Evolutionary conservation across 306 rosid genomes (phyloP), one percentile per base, ranked within the genome.

Genomic region (Gleditsia sinensis): DNA sequence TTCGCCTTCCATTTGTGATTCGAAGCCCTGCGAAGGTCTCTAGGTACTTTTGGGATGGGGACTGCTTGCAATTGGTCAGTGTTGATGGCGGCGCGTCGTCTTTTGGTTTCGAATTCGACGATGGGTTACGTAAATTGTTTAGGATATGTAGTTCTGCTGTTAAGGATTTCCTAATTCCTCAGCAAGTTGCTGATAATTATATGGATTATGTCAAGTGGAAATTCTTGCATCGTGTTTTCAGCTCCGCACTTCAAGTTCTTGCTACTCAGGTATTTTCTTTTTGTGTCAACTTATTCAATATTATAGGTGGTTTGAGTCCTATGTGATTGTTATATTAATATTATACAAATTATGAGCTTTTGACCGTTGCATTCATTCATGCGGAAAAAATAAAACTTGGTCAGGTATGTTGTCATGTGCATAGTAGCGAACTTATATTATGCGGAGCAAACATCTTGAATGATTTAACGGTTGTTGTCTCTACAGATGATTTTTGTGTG

Each of bases 171-270:
- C 84, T 93, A 16, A 83, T 93, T 69, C 98, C 97, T 0, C 87
- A 84, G 69, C 82, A 85, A 11, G 96, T 89, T 5, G 82, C 75
- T 24, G 86, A 45, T 66, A 82, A 71, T 78, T 93, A 91, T 24
- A 42, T 88, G 78, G 81, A 78, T 46, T 93, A 82, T 76, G 97
- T 93, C 9, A 91, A 82, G 67, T 93, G 98, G 98, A 93, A 93
- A 83, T 81, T 91, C 45, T 64, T 91, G 79, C 98, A 93, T 77
- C 91, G 98, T 21, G 88, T 91, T 93, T 93, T 93, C 62, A 91
- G 98, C 55, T 93, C 97, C 2, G 92, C 98, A 0, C 90, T 91
- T 17, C 98, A 93, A 77, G 97, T 93, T 42, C 91, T 93, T 51
- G 91, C 97, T 54, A 93, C 98, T 72, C 98, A 93, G 97, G 97